Evolutionary conservation across 2,329 filamentous ascomycete species (phyloP), one percentile per base, ranked within the genome.

Genomic region (Drechmeria coniospora): DNA sequence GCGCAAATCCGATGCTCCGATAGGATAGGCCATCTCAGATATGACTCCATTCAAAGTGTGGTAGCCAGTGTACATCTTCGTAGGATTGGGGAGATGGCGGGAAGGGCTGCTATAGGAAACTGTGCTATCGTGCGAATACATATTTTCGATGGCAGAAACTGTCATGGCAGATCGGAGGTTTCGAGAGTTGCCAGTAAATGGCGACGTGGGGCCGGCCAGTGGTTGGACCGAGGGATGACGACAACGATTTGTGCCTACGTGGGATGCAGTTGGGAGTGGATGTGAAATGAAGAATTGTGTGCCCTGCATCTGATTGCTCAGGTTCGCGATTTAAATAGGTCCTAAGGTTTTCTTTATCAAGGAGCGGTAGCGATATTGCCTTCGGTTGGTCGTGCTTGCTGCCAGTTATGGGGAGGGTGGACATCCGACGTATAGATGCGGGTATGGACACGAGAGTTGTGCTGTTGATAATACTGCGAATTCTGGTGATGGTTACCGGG

Each of bases 161-260:
- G 54, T 59, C 10, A 68, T 49, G 15, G 65, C 65, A n/a, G 27
- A 75, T 68, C 7, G 71, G 66, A 3, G 69, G 69, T 34, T 72
- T 68, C 21, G 66, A 59, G 2, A 57, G 41, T 57, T 68, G 32
- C 61, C 53, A 21, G 59, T 62, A 44, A 59, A 74, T 4, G 70
- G 69, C 12, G 71, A 75, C 0, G 62, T 56, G 12, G 70, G 70
- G n/a, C 65, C 67, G 20, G 65, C 59, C 20, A n/a, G n/a, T n/a
- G n/a, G 20, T 21, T 1, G 70, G 74, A 8, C 65, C 68, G 22
- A 74, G 41, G 0, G 71, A 74, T 0, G 70, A 74, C 21, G 71
- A 51, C 6, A 69, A 74, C 2, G 69, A 68, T 36, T 74, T 68
- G 38, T 70, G 63, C 25, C 74, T 59, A 40, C 75, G 70, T 15